Conservation (phyloP, 2,329 filamentous ascomycete genomes). For the Venturia pyrina region DNA sequence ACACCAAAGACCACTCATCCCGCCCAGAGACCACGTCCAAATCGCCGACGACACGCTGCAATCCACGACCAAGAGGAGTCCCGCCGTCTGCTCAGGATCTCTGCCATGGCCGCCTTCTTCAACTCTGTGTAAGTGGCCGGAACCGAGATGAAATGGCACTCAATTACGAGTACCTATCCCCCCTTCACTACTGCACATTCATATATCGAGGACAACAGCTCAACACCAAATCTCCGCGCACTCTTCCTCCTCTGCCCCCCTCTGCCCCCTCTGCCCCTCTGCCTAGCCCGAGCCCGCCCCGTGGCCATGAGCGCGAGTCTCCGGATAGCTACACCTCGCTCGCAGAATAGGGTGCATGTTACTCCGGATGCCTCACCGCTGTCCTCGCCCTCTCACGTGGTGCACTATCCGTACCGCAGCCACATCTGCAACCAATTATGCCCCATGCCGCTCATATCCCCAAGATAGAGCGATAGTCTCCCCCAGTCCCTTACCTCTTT, state of each 20-base stretch:
- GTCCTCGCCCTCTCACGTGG: not conserved
- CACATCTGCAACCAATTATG: not conserved
- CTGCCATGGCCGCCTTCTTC: slow-evolving; percentile 25
- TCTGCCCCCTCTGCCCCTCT: not conserved
- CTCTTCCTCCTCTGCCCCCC: not conserved
- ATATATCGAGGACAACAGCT: too few species aligned
- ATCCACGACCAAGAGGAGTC: not conserved
- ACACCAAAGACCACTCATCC: not conserved
- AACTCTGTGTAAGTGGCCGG: slow-evolving; percentile 26
- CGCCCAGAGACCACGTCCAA: not conserved
- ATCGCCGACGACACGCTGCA: not conserved
- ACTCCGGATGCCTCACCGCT: not conserved
- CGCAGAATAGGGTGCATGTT: not conserved
- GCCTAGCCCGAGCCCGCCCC: not conserved
- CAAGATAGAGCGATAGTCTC: not conserved
- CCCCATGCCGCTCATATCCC: not conserved
- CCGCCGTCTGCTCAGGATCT: not conserved
- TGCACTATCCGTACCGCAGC: not conserved
- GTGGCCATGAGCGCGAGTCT: too few species aligned
- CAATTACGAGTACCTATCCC: not conserved
- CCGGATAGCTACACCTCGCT: not conserved
- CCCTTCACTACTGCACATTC: not conserved
- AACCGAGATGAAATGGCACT: slow-evolving; percentile 10
- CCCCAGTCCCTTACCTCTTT: slow-evolving; percentile 1
- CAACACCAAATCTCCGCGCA: not conserved